Evolutionary conservation across 805 yeast species (phyloP).

Genomic region (Pichia paraexigua): DNA sequence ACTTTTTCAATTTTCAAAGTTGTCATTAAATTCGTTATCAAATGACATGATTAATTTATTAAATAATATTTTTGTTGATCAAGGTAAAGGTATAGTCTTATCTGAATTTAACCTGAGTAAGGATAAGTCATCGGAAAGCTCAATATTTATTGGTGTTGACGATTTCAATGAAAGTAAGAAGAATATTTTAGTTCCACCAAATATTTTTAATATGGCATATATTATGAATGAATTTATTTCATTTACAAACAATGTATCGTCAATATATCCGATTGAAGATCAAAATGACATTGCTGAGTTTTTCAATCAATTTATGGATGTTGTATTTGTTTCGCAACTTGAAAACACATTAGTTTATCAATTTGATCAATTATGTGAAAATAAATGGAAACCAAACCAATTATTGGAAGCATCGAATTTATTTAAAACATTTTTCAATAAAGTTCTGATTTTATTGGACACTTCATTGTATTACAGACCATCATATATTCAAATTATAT

Average conservation of each 20-base stretch:
- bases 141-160: slow-evolving; percentile 54
- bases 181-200: slow-evolving; percentile 59
- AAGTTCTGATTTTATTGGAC: slow-evolving; percentile 45
- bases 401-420: slow-evolving; percentile 37
- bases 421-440: slow-evolving; percentile 39
- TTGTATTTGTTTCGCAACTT: slow-evolving; percentile 56
- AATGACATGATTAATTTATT: slow-evolving; percentile 5
- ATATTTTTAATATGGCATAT: slow-evolving; percentile 72
- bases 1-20: slow-evolving; percentile 30
- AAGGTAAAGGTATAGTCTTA: not conserved
- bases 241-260: slow-evolving; percentile 53
- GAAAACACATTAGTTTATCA: slow-evolving; percentile 45
- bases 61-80: slow-evolving; percentile 8
- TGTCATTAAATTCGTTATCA: slow-evolving; percentile 24
- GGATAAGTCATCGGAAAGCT: slow-evolving; percentile 10
- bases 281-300: slow-evolving; percentile 34
- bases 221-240: slow-evolving; percentile 65
- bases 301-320: slow-evolving; percentile 56
- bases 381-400: slow-evolving; percentile 20
- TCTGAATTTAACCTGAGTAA: slow-evolving; percentile 19
- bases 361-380: slow-evolving; percentile 41
- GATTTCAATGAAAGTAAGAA: slow-evolving; percentile 40
- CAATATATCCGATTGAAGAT: slow-evolving; percentile 30
- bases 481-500: slow-evolving; percentile 42
- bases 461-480: slow-evolving; percentile 53